Conservation (phyloP, 1,139 yeast species). For the Hanseniaspora gamundiae region DNA sequence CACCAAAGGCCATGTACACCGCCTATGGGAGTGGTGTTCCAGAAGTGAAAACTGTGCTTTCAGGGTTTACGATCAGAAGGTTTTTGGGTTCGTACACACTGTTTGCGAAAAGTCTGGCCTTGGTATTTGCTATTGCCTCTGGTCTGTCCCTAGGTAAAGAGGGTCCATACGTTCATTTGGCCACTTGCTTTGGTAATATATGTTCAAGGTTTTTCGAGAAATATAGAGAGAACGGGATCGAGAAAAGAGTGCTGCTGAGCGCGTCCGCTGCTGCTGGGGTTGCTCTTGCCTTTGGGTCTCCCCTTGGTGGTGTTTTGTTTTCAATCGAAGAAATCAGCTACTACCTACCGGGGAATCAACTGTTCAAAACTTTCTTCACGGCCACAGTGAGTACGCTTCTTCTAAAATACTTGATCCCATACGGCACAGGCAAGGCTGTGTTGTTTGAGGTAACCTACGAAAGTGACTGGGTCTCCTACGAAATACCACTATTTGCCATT, state of each 20-base stretch:
- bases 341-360: constrained; percentile 44
- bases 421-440: constrained; percentile 53
- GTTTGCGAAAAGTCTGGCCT: constrained; percentile 37
- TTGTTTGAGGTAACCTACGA: constrained; percentile 43
- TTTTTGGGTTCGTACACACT: constrained; percentile 47
- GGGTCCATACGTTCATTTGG: constrained; percentile 63
- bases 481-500: constrained; percentile 35
- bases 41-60: constrained; percentile 43
- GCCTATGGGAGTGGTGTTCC: constrained; percentile 60
- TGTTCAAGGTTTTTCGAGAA: constrained; percentile 39
- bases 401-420: constrained; percentile 45
- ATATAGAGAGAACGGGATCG: constrained; percentile 38
- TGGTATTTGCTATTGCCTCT: constrained; percentile 50
- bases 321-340: constrained; percentile 55
- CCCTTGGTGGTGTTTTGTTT: constrained; percentile 57
- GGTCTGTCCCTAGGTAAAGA: constrained; percentile 60
- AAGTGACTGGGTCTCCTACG: constrained; percentile 44
- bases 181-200: constrained; percentile 55
- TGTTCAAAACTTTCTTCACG: constrained; percentile 49
- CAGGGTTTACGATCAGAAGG: constrained; percentile 44
- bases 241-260: constrained; percentile 45
- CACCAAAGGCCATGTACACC: constrained; percentile 33
- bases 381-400: constrained; percentile 48
- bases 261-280: constrained; percentile 63
- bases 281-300: constrained; percentile 59